Evolutionary conservation across 2,329 filamentous ascomycete species (phyloP).

Genomic region (Aspergillus pseudotamarii): DNA sequence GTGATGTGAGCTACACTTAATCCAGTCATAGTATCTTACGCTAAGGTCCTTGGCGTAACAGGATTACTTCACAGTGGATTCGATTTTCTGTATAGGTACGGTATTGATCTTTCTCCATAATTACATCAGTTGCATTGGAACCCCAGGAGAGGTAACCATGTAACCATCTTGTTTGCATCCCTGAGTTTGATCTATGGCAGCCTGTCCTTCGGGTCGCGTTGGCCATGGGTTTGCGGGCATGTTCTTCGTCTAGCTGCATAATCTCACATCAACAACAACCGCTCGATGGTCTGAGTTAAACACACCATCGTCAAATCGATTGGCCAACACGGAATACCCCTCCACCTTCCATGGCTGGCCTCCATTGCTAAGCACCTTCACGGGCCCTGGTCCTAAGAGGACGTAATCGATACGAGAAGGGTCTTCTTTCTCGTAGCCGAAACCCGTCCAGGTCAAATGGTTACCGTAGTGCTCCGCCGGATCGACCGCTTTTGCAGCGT

Average conservation of each 20-base stretch:
- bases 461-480: slow-evolving; percentile 52
- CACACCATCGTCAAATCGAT: slow-evolving; percentile 58
- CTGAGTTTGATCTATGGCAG: neutral
- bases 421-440: slow-evolving; percentile 45
- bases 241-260: slow-evolving; percentile 16
- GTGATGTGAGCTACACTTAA: slow-evolving; percentile 11
- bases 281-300: slow-evolving; percentile 60
- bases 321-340: slow-evolving; percentile 56
- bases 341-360: slow-evolving; percentile 44
- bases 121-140: neutral
- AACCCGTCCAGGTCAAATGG: slow-evolving; percentile 57
- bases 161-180: neutral
- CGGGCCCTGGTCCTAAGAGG: slow-evolving; percentile 42
- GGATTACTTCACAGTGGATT: slow-evolving; percentile 7
- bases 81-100: neutral
- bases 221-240: neutral
- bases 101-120: slow-evolving; percentile 2
- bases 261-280: slow-evolving; percentile 55
- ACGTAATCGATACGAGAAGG: slow-evolving; percentile 56
- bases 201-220: neutral
- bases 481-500: slow-evolving; percentile 42
- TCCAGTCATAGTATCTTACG: neutral
- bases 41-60: slow-evolving; percentile 11
- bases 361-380: slow-evolving; percentile 8
- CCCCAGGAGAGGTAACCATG: neutral